A percentile compares a stretch with the other conserved stretches of the same genome.
These are phyloP conservation scores for Chalciporus sp. DNA, from an alignment of 1,284 basidiomycete genomes.

Conservation along the genomic window DNA sequence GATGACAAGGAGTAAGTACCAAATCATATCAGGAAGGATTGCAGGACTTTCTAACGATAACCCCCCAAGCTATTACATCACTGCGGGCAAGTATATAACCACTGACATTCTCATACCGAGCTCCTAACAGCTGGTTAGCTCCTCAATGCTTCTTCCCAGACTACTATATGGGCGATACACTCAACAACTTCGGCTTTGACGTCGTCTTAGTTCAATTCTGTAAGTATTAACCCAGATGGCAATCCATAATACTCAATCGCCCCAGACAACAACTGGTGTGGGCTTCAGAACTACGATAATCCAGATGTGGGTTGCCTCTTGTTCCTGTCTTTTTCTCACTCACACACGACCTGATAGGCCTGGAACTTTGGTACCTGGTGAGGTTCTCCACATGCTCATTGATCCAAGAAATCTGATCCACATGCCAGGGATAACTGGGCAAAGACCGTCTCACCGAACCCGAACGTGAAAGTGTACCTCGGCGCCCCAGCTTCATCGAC, in stretches of 20 bases:
- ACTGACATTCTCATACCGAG: not conserved
- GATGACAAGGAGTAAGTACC: slow-evolving; percentile 51
- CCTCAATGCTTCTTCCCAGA: slow-evolving; percentile 71
- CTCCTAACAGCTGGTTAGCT: slow-evolving; percentile 32
- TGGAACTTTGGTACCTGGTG: slow-evolving; percentile 55
- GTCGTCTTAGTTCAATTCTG: slow-evolving; percentile 67
- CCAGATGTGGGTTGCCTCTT: slow-evolving; percentile 38
- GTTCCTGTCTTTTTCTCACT: not conserved
- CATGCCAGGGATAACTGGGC: slow-evolving; percentile 58
- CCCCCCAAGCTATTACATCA: slow-evolving; percentile 55
- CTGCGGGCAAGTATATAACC: slow-evolving; percentile 36
- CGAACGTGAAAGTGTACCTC: slow-evolving; percentile 62
- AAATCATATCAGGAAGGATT: not conserved
- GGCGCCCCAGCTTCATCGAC: slow-evolving; percentile 58
- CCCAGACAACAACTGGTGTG: slow-evolving; percentile 63
- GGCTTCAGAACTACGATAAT: slow-evolving; percentile 46
- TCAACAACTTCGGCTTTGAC: slow-evolving; percentile 60
- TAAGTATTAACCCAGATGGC: slow-evolving; percentile 20
- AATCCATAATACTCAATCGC: not conserved
- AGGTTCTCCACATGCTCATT: no score
- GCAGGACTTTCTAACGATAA: slow-evolving; percentile 5
- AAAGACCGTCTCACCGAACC: slow-evolving; percentile 57
- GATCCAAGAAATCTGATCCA: no score
- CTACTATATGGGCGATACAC: slow-evolving; percentile 51
- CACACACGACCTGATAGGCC: slow-evolving; percentile 32